These are phyloP conservation scores for Vigna unguiculata DNA, from an alignment of 306 rosid species.

Conservation along the genomic window DNA sequence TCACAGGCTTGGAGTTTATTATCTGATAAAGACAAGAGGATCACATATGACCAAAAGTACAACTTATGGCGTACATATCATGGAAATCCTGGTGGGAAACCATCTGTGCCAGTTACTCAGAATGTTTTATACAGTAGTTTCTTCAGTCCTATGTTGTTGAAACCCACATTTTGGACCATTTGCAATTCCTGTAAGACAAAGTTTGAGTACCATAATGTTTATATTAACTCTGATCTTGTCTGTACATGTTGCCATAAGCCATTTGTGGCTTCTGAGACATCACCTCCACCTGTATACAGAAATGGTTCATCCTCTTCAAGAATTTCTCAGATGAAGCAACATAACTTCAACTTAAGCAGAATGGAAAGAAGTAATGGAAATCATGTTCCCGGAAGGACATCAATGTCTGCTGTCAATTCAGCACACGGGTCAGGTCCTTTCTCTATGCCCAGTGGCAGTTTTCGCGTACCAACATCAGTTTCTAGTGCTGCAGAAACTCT, in stretches of 20 bases:
- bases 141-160: slow-evolving; percentile 29
- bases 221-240: slow-evolving; percentile 49
- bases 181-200: slow-evolving; percentile 64
- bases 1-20: slow-evolving; percentile 71
- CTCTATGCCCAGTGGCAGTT: slow-evolving; percentile 42
- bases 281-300: slow-evolving; percentile 44
- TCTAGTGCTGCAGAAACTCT: slow-evolving; percentile 55
- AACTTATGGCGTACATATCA: slow-evolving; percentile 29
- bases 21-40: slow-evolving; percentile 62
- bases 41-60: slow-evolving; percentile 52
- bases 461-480: slow-evolving; percentile 39
- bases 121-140: slow-evolving; percentile 48
- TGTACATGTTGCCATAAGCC: slow-evolving; percentile 58
- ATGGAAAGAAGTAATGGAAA: slow-evolving; percentile 38
- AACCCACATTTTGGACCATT: slow-evolving; percentile 76
- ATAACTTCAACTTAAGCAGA: slow-evolving; percentile 45
- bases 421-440: slow-evolving; percentile 47
- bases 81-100: slow-evolving; percentile 39
- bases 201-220: slow-evolving; percentile 60
- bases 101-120: slow-evolving; percentile 46
- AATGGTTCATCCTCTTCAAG: slow-evolving; percentile 49
- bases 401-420: slow-evolving; percentile 46
- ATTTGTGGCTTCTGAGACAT: slow-evolving; percentile 66
- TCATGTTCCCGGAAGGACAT: slow-evolving; percentile 49
- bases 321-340: slow-evolving; percentile 46